Evolutionary conservation across 164 flowering plant species (phyloP).

Genomic region (Umbilicus rupestris): DNA sequence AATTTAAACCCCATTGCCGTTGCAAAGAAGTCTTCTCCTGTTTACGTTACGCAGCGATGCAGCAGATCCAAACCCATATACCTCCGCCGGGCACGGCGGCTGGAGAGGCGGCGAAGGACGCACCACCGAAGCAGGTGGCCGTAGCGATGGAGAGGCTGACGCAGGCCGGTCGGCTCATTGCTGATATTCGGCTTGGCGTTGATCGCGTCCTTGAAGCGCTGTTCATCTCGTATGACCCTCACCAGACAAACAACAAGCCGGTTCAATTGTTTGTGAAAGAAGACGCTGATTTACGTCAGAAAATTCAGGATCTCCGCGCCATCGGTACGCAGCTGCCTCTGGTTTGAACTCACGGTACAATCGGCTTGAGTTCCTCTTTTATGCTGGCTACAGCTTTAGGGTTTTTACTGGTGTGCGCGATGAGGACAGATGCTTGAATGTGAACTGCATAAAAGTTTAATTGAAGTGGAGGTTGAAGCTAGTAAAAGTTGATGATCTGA

Average conservation of each 20-base stretch:
- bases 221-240: conserved; percentile 43
- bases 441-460: too few relatives aligned
- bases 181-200: conserved; percentile 79
- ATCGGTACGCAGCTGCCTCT: conserved; percentile 33
- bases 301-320: conserved; percentile 66
- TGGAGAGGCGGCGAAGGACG: conserved; percentile 33
- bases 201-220: conserved; percentile 84
- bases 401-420: not conserved
- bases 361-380: not conserved
- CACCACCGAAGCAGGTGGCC: conserved; percentile 98
- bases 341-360: too few relatives aligned
- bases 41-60: not conserved
- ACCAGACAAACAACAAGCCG: conserved; percentile 36
- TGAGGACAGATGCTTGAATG: too few relatives aligned
- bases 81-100: conserved; percentile 12
- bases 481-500: too few relatives aligned
- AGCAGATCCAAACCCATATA: not conserved
- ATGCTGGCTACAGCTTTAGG: not conserved
- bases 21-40: too few relatives aligned
- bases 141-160: conserved; percentile 75
- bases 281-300: conserved; percentile 67
- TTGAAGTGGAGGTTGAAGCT: too few relatives aligned
- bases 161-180: conserved; percentile 62
- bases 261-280: conserved; percentile 49
- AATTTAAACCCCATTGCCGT: too few relatives aligned